Percentiles rank a stretch among this genome's conserved stretches.
Evolutionary conservation across 1,284 basidiomycete genomes (phyloP).

Genomic region (Chalciporus piperatoides): DNA sequence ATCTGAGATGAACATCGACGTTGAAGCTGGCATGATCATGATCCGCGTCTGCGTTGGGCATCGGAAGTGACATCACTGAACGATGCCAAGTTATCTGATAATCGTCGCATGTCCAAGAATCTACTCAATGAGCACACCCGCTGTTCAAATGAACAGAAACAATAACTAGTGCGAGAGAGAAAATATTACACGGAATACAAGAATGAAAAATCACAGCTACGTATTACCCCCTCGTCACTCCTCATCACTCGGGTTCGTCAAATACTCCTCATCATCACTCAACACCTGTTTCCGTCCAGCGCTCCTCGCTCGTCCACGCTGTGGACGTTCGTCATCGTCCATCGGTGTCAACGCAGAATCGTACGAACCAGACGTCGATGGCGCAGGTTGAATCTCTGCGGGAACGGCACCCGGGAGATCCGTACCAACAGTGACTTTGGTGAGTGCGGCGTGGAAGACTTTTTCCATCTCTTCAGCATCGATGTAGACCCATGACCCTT

Average conservation of each 20-base stretch:
- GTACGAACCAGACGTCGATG: slow-evolving; percentile 48
- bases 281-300: slow-evolving; percentile 62
- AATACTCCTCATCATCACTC: slow-evolving; percentile 76
- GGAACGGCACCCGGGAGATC: slow-evolving; percentile 69
- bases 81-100: background rate
- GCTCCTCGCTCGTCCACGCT: slow-evolving; percentile 48
- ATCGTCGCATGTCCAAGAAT: no score
- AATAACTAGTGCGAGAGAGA: background rate
- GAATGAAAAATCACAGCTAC: background rate
- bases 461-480: slow-evolving; percentile 93
- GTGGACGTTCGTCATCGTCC: slow-evolving; percentile 70
- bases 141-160: background rate
- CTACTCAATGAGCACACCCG: no score
- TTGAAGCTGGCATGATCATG: background rate
- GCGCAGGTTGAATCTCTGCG: slow-evolving; percentile 33
- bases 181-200: background rate
- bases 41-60: background rate
- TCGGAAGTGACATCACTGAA: background rate
- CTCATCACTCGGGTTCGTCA: slow-evolving; percentile 57
- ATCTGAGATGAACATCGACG: slow-evolving; percentile 31
- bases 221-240: slow-evolving; percentile 34
- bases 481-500: slow-evolving; percentile 89
- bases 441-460: slow-evolving; percentile 68
- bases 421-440: slow-evolving; percentile 55
- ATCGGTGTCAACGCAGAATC: slow-evolving; percentile 70